A percentile compares a stretch with the other conserved stretches of the same genome.
Conservation (phyloP, 2,329 filamentous ascomycete genomes). For the Cercospora nicotianae region DNA sequence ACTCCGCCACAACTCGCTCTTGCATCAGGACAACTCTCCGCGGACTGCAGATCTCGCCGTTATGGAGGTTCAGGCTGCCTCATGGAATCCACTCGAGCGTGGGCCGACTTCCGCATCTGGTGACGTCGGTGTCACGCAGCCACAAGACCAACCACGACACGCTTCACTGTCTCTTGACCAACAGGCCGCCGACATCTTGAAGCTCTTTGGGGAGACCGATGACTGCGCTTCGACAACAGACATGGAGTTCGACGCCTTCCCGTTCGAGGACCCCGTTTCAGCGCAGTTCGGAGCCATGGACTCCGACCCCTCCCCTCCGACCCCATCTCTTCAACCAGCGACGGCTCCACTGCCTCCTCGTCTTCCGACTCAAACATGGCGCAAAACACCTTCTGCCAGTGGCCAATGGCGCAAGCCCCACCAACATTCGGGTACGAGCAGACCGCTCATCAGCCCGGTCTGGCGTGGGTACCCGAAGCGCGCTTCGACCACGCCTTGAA, state of each 20-base stretch:
- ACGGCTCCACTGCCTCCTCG: constrained; percentile 23
- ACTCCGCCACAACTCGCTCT: constrained; percentile 3
- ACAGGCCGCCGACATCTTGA: constrained; percentile 24
- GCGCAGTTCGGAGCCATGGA: constrained; percentile 24
- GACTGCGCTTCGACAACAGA: constrained; percentile 14
- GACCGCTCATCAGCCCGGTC: constrained; percentile 17
- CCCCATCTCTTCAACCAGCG: constrained; percentile 13
- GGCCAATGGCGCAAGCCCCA: constrained; percentile 18
- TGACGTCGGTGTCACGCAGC: constrained; percentile 26
- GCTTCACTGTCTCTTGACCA: constrained; percentile 25
- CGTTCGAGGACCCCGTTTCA: constrained; percentile 17
- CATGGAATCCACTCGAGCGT: constrained; percentile 20
- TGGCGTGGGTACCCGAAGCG: constrained; percentile 21
- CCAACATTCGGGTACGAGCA: constrained; percentile 18
- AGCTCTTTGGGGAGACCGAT: constrained; percentile 16
- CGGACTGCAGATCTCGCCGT: not conserved
- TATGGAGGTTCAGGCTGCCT: constrained; percentile 22
- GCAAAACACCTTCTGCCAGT: constrained; percentile 10
- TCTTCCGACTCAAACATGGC: constrained; percentile 20
- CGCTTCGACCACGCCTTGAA: constrained; percentile 19
- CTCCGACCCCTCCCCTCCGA: constrained; percentile 15
- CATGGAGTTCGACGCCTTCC: constrained; percentile 20
- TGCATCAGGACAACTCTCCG: not conserved
- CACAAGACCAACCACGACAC: constrained; percentile 22
- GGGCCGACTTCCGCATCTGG: constrained; percentile 21